These are phyloP conservation scores for Cucumis hystrix DNA, from an alignment of 306 rosid species.

Conservation along the genomic window DNA sequence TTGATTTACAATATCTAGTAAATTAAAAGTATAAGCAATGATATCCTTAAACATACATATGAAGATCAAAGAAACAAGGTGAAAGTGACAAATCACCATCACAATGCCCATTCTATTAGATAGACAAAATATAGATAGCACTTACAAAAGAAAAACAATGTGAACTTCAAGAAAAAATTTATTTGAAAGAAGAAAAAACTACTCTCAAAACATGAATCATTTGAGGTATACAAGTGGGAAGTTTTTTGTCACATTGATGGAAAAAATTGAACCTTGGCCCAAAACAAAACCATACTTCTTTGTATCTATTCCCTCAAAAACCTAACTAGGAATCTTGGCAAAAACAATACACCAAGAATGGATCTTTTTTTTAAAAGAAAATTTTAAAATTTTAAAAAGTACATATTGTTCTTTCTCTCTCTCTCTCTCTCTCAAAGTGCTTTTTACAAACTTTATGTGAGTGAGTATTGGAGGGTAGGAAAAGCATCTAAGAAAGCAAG, in stretches of 20 bases:
- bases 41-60: no score
- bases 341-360: not conserved
- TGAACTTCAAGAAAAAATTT: not conserved
- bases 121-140: not conserved
- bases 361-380: not conserved
- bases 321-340: conserved; percentile 6
- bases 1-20: no score
- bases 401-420: not conserved
- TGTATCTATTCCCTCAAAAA: not conserved
- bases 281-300: not conserved
- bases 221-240: not conserved
- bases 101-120: not conserved
- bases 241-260: not conserved
- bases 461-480: conserved; percentile 26
- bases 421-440: conserved; percentile 28
- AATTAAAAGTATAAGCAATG: no score
- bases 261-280: not conserved
- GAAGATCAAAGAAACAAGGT: not conserved
- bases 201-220: not conserved
- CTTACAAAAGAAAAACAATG: not conserved
- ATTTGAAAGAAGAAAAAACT: not conserved
- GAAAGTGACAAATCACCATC: not conserved
- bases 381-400: not conserved
- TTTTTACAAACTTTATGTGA: conserved; percentile 20
- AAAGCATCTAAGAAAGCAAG: conserved; percentile 22